Evolutionary conservation across 2,329 filamentous ascomycete species (phyloP).

Genomic region (Cytospora piceae): DNA sequence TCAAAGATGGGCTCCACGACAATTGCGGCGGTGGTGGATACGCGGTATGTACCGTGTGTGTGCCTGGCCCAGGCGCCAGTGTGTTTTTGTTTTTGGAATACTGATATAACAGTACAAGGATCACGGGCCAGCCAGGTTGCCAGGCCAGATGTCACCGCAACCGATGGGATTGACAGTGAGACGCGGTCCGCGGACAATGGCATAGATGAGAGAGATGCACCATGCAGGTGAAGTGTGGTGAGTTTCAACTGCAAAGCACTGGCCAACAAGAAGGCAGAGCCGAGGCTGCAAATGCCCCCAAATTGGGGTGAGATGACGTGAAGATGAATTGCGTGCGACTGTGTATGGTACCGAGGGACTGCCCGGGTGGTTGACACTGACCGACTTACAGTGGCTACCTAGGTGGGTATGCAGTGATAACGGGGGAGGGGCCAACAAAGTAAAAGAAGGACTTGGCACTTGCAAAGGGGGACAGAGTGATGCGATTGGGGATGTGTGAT

Average conservation of each 20-base stretch:
- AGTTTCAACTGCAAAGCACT: not conserved
- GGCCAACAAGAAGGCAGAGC: not conserved
- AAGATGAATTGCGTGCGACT: not conserved
- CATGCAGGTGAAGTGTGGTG: not conserved
- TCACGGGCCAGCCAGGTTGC: not conserved
- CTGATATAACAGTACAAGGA: not conserved
- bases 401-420: not conserved
- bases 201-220: not conserved
- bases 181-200: not conserved
- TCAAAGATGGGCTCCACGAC: conserved; percentile 4
- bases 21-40: conserved; percentile 1
- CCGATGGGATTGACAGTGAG: not conserved
- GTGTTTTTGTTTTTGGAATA: not conserved
- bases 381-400: not conserved
- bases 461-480: not conserved
- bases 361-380: not conserved
- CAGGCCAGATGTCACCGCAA: not conserved
- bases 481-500: not conserved
- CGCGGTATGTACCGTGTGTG: not conserved
- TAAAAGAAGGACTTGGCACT: not conserved
- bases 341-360: no score
- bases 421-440: not conserved
- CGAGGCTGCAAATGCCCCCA: not conserved
- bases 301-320: not conserved
- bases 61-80: not conserved